These are phyloP conservation scores for Penicillium sp. DNA, from an alignment of 2,329 filamentous ascomycete genomes.

Conservation along the genomic window DNA sequence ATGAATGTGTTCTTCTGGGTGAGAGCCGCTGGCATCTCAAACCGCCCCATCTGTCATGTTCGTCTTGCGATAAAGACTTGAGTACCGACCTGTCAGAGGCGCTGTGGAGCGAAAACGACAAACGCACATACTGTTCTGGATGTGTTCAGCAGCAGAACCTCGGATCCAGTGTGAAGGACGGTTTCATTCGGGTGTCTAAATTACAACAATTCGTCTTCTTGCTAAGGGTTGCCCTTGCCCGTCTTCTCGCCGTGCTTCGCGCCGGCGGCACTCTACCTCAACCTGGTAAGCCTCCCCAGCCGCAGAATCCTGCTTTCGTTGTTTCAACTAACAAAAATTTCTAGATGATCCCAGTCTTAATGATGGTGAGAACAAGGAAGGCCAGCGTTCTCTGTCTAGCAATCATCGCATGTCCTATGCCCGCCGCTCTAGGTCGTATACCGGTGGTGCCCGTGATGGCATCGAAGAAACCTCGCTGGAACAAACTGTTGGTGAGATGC, in stretches of 20 bases:
- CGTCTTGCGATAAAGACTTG: conserved; percentile 74
- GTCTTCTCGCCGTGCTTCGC: conserved; percentile 83
- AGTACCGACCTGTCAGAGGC: conserved; percentile 71
- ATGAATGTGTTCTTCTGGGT: conserved; percentile 79
- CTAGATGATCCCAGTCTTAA: conserved; percentile 71
- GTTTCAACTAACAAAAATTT: neutral
- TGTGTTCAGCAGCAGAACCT: conserved; percentile 61
- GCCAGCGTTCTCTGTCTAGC: conserved; percentile 58
- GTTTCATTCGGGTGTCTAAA: conserved; percentile 78
- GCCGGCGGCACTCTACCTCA: conserved; percentile 80
- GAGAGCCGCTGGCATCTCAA: conserved; percentile 81
- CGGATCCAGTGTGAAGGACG: conserved; percentile 60
- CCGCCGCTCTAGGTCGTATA: conserved; percentile 75
- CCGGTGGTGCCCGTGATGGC: conserved; percentile 59
- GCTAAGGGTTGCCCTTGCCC: conserved; percentile 85
- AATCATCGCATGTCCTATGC: conserved; percentile 65
- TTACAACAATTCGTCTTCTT: conserved; percentile 94
- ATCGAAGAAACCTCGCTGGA: conserved; percentile 78
- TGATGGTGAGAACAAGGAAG: conserved; percentile 69
- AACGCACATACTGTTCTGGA: conserved; percentile 70
- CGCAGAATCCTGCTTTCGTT: conserved; percentile 7
- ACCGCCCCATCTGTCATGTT: conserved; percentile 68
- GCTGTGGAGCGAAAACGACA: conserved; percentile 69
- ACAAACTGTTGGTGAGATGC: conserved; percentile 94
- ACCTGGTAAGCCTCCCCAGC: conserved; percentile 54